These are phyloP conservation scores for Mycena leptocephala DNA, from an alignment of 768 basidiomycete genomes.

Conservation along the genomic window DNA sequence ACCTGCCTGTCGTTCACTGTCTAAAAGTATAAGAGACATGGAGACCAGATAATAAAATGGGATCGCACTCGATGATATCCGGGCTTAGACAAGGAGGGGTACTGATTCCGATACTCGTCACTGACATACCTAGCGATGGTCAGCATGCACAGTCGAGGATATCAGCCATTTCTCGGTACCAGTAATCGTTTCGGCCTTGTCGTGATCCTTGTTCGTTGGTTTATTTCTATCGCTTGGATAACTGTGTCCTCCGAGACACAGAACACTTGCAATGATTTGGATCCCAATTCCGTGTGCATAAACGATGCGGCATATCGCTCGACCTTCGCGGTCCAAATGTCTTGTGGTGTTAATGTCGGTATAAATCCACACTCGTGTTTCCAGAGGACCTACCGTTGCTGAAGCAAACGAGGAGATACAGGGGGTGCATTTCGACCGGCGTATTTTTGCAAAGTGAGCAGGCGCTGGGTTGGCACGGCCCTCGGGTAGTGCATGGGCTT, in stretches of 20 bases:
- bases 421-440: constrained; percentile 9
- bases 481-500: constrained; percentile 19
- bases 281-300: constrained; percentile 5
- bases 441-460: constrained; percentile 15
- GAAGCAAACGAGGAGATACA: constrained; percentile 7
- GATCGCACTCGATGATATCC: not conserved
- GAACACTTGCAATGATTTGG: constrained; percentile 11
- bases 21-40: not conserved
- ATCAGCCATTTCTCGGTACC: not conserved
- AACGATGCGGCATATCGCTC: constrained; percentile 25
- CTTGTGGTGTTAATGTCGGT: no score
- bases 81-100: not conserved
- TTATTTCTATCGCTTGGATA: constrained; percentile 21
- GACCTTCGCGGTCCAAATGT: constrained; percentile 21
- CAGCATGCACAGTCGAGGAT: not conserved
- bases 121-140: constrained; percentile 19
- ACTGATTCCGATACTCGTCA: constrained; percentile 9
- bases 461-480: constrained; percentile 24
- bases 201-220: not conserved
- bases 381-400: constrained; percentile 16
- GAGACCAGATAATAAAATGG: not conserved
- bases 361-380: no score
- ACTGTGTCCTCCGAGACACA: constrained; percentile 23
- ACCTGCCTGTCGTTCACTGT: not conserved
- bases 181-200: constrained; percentile 23